These are phyloP conservation scores for Nakazawaea ernobii DNA, from an alignment of 805 yeast genomes.

Conservation along the genomic window DNA sequence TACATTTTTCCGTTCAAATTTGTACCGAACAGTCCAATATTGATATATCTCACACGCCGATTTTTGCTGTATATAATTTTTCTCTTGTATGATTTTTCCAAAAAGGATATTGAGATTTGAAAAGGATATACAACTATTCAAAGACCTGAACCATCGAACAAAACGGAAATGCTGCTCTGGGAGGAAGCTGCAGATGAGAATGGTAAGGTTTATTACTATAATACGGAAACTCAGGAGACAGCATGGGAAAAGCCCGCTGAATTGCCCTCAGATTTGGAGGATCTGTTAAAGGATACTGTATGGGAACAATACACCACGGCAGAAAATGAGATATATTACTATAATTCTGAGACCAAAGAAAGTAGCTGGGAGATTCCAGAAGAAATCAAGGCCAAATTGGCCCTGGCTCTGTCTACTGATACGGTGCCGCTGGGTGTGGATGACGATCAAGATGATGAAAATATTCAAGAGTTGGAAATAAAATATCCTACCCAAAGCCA, in stretches of 20 bases:
- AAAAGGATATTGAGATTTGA: background rate
- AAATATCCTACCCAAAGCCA: constrained; percentile 5
- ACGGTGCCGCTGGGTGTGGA: constrained; percentile 15
- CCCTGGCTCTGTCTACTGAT: constrained; percentile 1
- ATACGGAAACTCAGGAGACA: constrained; percentile 58
- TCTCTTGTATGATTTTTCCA: too few relatives aligned
- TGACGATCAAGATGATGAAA: constrained; percentile 3
- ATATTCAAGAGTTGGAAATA: constrained; percentile 8
- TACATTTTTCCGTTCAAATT: too few relatives aligned
- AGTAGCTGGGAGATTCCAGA: constrained; percentile 81
- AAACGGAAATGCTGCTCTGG: constrained; percentile 38
- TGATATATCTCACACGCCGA: too few relatives aligned
- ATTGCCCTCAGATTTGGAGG: constrained; percentile 30
- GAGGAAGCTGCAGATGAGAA: constrained; percentile 55
- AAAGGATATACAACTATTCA: too few relatives aligned
- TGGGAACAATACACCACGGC: constrained; percentile 48
- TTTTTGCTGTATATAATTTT: too few relatives aligned
- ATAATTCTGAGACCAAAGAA: constrained; percentile 54
- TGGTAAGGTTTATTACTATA: constrained; percentile 69
- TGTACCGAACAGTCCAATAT: too few relatives aligned
- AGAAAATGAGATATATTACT: constrained; percentile 57
- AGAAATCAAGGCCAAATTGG: constrained; percentile 26
- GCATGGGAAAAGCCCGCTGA: constrained; percentile 79
- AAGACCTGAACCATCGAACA: too few relatives aligned
- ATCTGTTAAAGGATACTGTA: constrained; percentile 44